Conservation (phyloP, 2,329 filamentous ascomycete species). For the Ophiocordyceps camponoti-leonardi region DNA sequence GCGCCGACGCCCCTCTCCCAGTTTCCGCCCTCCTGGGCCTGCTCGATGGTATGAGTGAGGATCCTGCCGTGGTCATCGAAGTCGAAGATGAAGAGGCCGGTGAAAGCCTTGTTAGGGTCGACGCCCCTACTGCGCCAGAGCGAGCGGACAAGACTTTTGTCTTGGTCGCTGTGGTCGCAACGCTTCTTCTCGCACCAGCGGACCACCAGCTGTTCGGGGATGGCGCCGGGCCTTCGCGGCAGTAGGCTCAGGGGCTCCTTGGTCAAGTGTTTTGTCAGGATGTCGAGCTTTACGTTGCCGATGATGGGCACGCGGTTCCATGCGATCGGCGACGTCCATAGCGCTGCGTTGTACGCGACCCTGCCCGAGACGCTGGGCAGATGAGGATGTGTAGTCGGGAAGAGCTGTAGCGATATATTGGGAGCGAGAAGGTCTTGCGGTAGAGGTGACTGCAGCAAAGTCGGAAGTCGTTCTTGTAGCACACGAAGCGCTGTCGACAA, state of each 20-base stretch:
- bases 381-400: slow-evolving; percentile 65
- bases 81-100: slow-evolving; percentile 85
- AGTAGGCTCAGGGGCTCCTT: slow-evolving; percentile 33
- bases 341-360: slow-evolving; percentile 77
- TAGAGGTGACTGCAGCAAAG: slow-evolving; percentile 46
- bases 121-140: slow-evolving; percentile 15
- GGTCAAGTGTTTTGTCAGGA: slow-evolving; percentile 79
- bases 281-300: slow-evolving; percentile 75
- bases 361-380: slow-evolving; percentile 84
- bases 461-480: slow-evolving; percentile 49
- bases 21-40: slow-evolving; percentile 66
- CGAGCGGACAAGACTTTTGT: slow-evolving; percentile 24
- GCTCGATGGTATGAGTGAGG: slow-evolving; percentile 80
- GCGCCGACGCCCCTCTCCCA: slow-evolving; percentile 70
- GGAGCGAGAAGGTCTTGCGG: slow-evolving; percentile 64
- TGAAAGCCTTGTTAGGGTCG: slow-evolving; percentile 60
- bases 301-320: slow-evolving; percentile 89
- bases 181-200: slow-evolving; percentile 51
- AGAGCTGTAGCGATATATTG: slow-evolving; percentile 53
- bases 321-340: slow-evolving; percentile 91
- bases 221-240: slow-evolving; percentile 32
- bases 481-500: slow-evolving; percentile 36
- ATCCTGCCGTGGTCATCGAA: slow-evolving; percentile 81
- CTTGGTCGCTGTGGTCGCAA: slow-evolving; percentile 1
- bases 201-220: slow-evolving; percentile 70